Evolutionary conservation across 768 basidiomycete genomes (phyloP).

Genomic region (Collybia mongolica): DNA sequence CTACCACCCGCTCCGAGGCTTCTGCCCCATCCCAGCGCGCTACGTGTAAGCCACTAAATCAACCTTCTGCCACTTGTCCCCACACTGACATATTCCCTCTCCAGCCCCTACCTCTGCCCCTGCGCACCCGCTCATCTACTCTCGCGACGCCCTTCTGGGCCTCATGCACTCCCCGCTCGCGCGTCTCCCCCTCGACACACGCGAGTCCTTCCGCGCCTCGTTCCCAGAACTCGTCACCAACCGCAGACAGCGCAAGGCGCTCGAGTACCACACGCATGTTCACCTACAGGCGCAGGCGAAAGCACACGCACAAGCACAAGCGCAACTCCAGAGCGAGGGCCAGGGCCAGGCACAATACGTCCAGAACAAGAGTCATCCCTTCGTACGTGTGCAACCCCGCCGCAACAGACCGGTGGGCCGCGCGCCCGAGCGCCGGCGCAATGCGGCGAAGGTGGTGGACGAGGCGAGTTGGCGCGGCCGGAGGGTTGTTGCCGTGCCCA

Average conservation of each 20-base stretch:
- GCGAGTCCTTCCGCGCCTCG: slow-evolving; percentile 19
- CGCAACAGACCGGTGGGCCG: slow-evolving; percentile 9
- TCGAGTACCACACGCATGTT: slow-evolving; percentile 20
- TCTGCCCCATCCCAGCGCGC: slow-evolving; percentile 14
- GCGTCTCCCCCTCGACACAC: slow-evolving; percentile 18
- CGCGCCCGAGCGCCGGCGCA: slow-evolving; percentile 8
- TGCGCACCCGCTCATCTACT: slow-evolving; percentile 20
- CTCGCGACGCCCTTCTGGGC: slow-evolving; percentile 20
- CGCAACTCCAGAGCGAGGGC: slow-evolving; percentile 3
- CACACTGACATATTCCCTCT: background rate
- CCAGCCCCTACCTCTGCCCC: slow-evolving; percentile 4
- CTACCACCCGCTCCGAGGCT: slow-evolving; percentile 15
- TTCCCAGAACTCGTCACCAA: slow-evolving; percentile 26
- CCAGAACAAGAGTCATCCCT: background rate
- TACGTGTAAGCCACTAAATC: background rate
- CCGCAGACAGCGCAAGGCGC: slow-evolving; percentile 25
- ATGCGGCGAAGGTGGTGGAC: slow-evolving; percentile 5
- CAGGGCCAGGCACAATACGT: slow-evolving; percentile 1
- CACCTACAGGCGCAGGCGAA: slow-evolving; percentile 1
- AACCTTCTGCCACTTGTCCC: background rate
- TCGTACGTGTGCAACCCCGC: slow-evolving; percentile 4
- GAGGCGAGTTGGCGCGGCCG: slow-evolving; percentile 9
- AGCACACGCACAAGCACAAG: background rate
- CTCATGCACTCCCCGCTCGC: slow-evolving; percentile 26
- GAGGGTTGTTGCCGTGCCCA: no score